Base-by-base conservation (phyloP, 805 yeast genomes). In the Torulaspora gathmanii region DNA sequence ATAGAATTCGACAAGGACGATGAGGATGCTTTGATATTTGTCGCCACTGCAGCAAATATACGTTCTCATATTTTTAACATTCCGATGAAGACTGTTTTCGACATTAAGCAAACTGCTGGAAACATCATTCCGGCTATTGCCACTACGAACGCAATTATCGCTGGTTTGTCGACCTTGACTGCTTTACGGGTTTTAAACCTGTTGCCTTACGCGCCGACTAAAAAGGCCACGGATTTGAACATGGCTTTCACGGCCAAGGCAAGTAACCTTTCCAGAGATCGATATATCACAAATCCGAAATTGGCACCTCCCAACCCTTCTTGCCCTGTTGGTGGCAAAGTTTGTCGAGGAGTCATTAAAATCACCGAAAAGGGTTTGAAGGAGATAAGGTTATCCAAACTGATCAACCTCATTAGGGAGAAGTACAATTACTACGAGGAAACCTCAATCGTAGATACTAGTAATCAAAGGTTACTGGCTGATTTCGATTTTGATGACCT, bases 101-200 rank as follows among this genome's bases (percentile, higher is more conserved):
- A 88, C 49, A 78, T 86, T 50, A 93, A 93, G 63, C 95, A 86
- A 58, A 89, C 91, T 52, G 99, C 99, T 0, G 99, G 99, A 5
- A 93, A 91, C 64, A 93, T 93, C 56, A 93, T 93, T 33, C 99
- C 99, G 0, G 99, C 99, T 0, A 90, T 95, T 55, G 98, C 99
- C 5, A 93, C 99, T 1, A 91, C 97, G 3, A 93, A 93, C 64
- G 98, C 99, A 1, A 83, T 93, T 11, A 82, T 93, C 55, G 89
- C 96, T 0, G 99, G 99, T 0, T 76, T 88, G 53, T 83, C 93
- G 12, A 82, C 89, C 3, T 62, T 91, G 31, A 79, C 83, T 30
- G 84, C 95, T 0, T 67, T 89, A 37, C 77, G 78, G 61, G 63
- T 79, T 43, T 57, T 83, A 37, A 55, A 53, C 45, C 56, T 61